Conservation (phyloP, 805 yeast species). For the Monosporozyma siamensis region DNA sequence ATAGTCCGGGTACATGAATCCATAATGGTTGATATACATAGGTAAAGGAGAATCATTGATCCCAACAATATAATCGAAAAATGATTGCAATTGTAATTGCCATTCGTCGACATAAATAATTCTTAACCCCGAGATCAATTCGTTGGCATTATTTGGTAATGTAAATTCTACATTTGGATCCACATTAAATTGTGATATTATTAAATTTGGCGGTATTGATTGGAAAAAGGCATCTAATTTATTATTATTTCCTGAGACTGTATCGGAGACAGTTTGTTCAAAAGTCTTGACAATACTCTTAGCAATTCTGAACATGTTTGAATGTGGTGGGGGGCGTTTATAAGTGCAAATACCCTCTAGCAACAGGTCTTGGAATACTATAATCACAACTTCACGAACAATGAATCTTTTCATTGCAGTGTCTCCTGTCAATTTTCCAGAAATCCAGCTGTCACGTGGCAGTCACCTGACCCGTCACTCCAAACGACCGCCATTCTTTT, state of each 20-base stretch:
- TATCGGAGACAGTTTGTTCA: conserved; percentile 36
- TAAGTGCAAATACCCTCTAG: too few species aligned
- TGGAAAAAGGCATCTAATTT: conserved; percentile 31
- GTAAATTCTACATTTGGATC: neutral
- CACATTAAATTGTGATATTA: conserved; percentile 15
- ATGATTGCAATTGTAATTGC: conserved; percentile 58
- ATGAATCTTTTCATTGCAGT: too few species aligned
- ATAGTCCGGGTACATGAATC: conserved; percentile 35
- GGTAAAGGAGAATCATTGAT: conserved; percentile 61
- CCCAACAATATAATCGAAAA: conserved; percentile 82
- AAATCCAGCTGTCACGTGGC: too few species aligned
- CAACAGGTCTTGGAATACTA: too few species aligned
- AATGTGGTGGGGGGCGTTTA: too few species aligned
- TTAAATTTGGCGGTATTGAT: conserved; percentile 28
- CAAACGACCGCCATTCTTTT: too few species aligned
- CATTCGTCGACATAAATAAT: conserved; percentile 44
- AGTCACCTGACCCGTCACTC: too few species aligned
- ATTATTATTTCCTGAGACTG: conserved; percentile 26
- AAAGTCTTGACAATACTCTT: conserved; percentile 49
- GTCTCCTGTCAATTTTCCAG: too few species aligned
- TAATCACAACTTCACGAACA: too few species aligned
- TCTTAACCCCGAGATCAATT: conserved; percentile 42
- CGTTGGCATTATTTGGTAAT: neutral
- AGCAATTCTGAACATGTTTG: conserved; percentile 63
- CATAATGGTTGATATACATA: conserved; percentile 24